Percentiles rank a stretch among this genome's conserved stretches.
phyloP scores from a whole-genome alignment of 345 rosid genomes.

The Populus deltoides region DNA sequence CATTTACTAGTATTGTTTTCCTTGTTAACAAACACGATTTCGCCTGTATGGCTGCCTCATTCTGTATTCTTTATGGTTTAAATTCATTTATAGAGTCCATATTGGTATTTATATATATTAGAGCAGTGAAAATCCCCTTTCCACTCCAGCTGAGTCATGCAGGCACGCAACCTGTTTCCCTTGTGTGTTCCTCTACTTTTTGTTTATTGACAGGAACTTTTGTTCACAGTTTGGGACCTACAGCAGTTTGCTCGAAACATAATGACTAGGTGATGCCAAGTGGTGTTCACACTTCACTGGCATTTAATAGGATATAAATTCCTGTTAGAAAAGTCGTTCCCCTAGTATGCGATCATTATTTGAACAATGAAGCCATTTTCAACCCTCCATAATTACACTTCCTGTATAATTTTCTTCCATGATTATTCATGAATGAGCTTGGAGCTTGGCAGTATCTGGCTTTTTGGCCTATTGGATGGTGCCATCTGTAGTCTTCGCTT shows the following conservation, averaged over 20 bases:
- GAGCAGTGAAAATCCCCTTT: neutral
- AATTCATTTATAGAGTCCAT: neutral
- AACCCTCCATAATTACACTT: neutral
- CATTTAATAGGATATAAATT: too few species aligned
- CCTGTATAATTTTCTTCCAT: neutral
- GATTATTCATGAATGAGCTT: neutral
- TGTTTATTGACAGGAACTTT: neutral
- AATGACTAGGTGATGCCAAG: too few species aligned
- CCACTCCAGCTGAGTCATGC: neutral
- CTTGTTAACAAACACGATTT: constrained; percentile 15
- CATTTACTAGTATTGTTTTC: neutral
- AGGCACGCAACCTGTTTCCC: neutral
- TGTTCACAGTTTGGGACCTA: neutral
- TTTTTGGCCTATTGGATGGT: neutral
- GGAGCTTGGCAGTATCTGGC: neutral
- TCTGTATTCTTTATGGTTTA: constrained; percentile 16
- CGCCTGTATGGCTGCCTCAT: neutral
- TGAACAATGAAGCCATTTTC: neutral
- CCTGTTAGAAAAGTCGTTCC: neutral
- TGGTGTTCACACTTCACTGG: too few species aligned
- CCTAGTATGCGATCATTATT: too few species aligned
- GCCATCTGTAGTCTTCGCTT: neutral
- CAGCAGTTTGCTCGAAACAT: neutral
- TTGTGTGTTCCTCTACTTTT: neutral
- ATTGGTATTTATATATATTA: constrained; percentile 1